phyloP scores from a whole-genome alignment of 1,284 basidiomycete species.

The Agroathelia rolfsii region DNA sequence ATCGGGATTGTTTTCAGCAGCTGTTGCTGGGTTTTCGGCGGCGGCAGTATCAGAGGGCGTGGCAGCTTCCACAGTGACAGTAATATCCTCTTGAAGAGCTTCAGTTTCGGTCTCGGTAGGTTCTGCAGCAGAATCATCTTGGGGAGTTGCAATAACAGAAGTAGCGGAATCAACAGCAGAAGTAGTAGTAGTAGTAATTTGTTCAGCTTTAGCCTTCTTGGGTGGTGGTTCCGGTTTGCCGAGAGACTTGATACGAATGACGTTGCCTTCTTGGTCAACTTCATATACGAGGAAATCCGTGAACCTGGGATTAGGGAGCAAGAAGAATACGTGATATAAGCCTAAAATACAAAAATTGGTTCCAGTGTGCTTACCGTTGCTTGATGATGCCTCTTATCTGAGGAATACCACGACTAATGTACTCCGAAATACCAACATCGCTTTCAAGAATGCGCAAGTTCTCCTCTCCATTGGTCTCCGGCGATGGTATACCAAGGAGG shows the following conservation, averaged over 20 bases:
- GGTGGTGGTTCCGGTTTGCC: slow-evolving; percentile 50
- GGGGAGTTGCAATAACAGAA: slow-evolving; percentile 6
- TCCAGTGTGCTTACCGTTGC: slow-evolving; percentile 62
- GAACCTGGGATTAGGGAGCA: slow-evolving; percentile 46
- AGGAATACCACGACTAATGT: slow-evolving; percentile 62
- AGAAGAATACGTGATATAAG: slow-evolving; percentile 5
- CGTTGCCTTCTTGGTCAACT: slow-evolving; percentile 70
- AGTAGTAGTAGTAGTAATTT: slow-evolving; percentile 5
- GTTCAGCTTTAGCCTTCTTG: slow-evolving; percentile 20
- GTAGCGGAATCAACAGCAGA: slow-evolving; percentile 7
- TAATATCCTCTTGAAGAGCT: slow-evolving; percentile 7
- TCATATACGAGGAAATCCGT: slow-evolving; percentile 93
- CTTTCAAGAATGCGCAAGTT: slow-evolving; percentile 61
- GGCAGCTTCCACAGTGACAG: slow-evolving; percentile 8
- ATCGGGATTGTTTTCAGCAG: slow-evolving; percentile 10
- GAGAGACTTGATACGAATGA: slow-evolving; percentile 72
- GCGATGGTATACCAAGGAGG: slow-evolving; percentile 46
- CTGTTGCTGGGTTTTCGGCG: slow-evolving; percentile 3
- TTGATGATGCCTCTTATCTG: slow-evolving; percentile 88
- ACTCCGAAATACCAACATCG: slow-evolving; percentile 88
- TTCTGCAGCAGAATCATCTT: slow-evolving; percentile 9
- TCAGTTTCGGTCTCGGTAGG: slow-evolving; percentile 9
- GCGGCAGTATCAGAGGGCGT: slow-evolving; percentile 3
- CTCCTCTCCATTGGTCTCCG: slow-evolving; percentile 36
- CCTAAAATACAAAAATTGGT: slow-evolving; percentile 3